Percentiles rank a stretch among this genome's conserved stretches.
phyloP scores from a whole-genome alignment of 2,329 filamentous ascomycete genomes.

The Aspergillus pseudotamarii region DNA sequence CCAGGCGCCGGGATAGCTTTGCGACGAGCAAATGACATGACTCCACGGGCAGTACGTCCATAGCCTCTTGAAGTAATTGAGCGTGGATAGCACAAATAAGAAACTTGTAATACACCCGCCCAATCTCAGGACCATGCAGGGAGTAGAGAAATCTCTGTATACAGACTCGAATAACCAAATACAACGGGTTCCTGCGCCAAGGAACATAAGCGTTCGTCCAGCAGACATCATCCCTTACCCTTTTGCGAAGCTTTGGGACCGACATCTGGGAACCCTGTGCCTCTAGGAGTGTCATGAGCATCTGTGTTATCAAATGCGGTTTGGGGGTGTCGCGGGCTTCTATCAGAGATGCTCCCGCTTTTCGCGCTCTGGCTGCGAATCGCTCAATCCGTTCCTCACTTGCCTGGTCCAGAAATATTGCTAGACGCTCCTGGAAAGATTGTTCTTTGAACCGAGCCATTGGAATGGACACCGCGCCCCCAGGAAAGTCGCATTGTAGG shows the following conservation, averaged over 20 bases:
- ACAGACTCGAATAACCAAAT: constrained; percentile 7
- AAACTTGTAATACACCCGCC: neutral
- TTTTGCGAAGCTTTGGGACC: neutral
- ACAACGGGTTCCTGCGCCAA: constrained; percentile 6
- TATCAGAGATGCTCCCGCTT: neutral
- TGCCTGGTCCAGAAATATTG: constrained; percentile 3
- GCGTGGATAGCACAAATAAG: neutral
- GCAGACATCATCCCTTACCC: constrained; percentile 6
- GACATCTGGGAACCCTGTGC: neutral
- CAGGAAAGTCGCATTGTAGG: constrained; percentile 4
- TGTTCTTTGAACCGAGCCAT: neutral
- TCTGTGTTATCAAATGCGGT: neutral
- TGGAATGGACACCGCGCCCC: neutral
- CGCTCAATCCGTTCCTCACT: constrained; percentile 2
- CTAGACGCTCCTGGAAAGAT: neutral
- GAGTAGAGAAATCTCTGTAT: neutral
- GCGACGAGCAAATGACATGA: neutral
- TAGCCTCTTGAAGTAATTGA: neutral
- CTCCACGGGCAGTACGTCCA: neutral
- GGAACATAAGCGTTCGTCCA: constrained; percentile 6
- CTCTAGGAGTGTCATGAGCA: constrained; percentile 6
- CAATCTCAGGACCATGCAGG: neutral
- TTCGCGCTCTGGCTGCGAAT: neutral
- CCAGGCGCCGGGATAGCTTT: constrained; percentile 1
- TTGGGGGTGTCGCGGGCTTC: constrained; percentile 1